Evolutionary conservation across 768 basidiomycete genomes (phyloP), one percentile per base, ranked within the genome.

Genomic region (Calvatia gigantea): DNA sequence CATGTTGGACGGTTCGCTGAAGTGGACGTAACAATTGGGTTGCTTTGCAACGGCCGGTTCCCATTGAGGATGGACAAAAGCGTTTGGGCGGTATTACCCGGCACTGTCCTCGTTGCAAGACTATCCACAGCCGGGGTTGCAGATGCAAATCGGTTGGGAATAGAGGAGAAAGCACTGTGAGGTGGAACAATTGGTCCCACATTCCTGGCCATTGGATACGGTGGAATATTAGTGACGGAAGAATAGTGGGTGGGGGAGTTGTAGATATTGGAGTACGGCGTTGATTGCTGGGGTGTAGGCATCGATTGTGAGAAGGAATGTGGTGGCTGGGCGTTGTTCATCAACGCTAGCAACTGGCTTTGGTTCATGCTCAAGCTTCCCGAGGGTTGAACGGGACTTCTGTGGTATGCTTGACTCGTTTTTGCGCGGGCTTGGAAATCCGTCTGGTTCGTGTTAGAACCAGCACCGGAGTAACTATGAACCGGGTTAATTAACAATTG

Each of bases 311-410:
- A 23, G 21, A 55, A 17, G 6, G 54, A 35, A n/a, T 46, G 35
- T 25, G 57, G 41, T 27, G 58, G 55, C 14, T 65, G 66, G 48
- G 70, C 58, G 43, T 70, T 69, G 60, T 76, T 75, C 62, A 82
- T 73, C 42, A 77, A 60, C 21, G 70, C 65, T 42, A 78, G 71
- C 35, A 83, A 64, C 50, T 83, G 81, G 31, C 69, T 73, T 56
- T 84, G 82, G 54, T 73, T 75, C 73, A 85, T 74, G 59, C 76
- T 83, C 53, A 73, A 71, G 46, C 75, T 78, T 27, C 70, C 72
- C 33, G 67, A 25, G 60, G 50, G 43, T 67, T 61, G 53, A 72
- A 71, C 50, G 70, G 62, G 33, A 68, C 60, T 48, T n/a, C 70
- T 71, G 53, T 74, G 75, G 46, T 69, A 68, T 21, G 75, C 66